These are phyloP conservation scores for Mycosphaerella arachidis DNA, from an alignment of 2,329 filamentous ascomycete species.

Conservation along the genomic window DNA sequence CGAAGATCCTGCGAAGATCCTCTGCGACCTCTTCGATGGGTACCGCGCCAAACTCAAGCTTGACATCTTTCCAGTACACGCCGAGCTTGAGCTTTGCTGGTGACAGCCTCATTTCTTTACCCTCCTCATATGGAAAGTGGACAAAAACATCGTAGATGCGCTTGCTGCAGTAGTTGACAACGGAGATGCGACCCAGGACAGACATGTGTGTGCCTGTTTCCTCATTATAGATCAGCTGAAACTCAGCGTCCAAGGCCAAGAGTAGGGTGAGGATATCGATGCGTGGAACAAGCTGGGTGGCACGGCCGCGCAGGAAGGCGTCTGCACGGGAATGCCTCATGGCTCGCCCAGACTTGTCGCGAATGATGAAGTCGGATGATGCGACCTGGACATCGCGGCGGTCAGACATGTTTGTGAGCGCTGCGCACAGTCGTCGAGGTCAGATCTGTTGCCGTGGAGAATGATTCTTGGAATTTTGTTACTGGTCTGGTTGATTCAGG, in stretches of 20 bases:
- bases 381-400: not conserved
- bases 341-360: not conserved
- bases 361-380: not conserved
- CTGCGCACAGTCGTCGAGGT: no score
- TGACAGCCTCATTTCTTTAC: not conserved
- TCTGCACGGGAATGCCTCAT: not conserved
- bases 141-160: conserved; percentile 6
- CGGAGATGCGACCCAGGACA: conserved; percentile 3
- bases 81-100: not conserved
- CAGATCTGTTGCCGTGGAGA: not conserved
- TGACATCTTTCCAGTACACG: not conserved
- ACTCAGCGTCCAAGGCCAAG: conserved; percentile 6
- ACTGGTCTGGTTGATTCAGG: no score
- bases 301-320: not conserved
- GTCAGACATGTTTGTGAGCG: not conserved
- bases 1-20: not conserved
- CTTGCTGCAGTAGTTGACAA: not conserved
- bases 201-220: not conserved
- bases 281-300: not conserved
- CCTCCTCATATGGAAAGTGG: not conserved
- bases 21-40: not conserved
- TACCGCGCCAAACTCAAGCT: not conserved
- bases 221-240: not conserved
- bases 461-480: no score
- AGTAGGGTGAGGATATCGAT: not conserved